phyloP scores from a whole-genome alignment of 768 basidiomycete species.

The Ephemerocybe angulata region DNA sequence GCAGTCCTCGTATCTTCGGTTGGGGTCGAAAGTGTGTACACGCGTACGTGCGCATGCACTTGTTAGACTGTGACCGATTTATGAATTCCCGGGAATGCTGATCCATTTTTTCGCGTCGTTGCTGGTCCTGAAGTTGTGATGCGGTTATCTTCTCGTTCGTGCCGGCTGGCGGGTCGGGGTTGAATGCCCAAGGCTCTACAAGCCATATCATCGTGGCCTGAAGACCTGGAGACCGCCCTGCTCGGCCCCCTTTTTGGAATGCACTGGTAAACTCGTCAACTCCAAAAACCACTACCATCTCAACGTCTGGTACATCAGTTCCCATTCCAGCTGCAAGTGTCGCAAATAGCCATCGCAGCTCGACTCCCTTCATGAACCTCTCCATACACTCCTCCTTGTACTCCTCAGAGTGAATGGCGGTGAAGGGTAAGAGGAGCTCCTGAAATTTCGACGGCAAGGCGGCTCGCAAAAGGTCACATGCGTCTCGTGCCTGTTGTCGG shows the following conservation, averaged over 20 bases:
- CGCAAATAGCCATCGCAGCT: constrained; percentile 6
- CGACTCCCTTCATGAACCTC: neutral
- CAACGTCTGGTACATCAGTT: constrained; percentile 11
- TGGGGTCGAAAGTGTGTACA: neutral
- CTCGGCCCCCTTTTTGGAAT: constrained; percentile 12
- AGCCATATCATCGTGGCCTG: constrained; percentile 12
- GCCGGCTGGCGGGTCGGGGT: neutral
- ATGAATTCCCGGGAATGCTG: neutral
- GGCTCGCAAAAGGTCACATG: neutral
- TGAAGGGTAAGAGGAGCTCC: constrained; percentile 3
- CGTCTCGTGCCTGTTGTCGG: neutral
- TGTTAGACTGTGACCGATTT: neutral
- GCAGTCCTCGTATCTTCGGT: neutral
- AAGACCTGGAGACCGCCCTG: neutral
- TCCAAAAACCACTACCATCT: constrained; percentile 7
- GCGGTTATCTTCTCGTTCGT: neutral
- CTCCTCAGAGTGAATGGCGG: constrained; percentile 11
- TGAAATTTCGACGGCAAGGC: constrained; percentile 1
- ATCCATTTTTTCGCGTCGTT: neutral
- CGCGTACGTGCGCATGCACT: neutral
- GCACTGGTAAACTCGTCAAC: constrained; percentile 3
- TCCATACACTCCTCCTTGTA: constrained; percentile 6
- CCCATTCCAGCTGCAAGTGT: constrained; percentile 14
- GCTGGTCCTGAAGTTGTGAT: neutral
- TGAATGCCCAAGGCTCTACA: constrained; percentile 13